phyloP scores from a whole-genome alignment of 108 stramenopile genomes.

The Conticribra guillardii region DNA sequence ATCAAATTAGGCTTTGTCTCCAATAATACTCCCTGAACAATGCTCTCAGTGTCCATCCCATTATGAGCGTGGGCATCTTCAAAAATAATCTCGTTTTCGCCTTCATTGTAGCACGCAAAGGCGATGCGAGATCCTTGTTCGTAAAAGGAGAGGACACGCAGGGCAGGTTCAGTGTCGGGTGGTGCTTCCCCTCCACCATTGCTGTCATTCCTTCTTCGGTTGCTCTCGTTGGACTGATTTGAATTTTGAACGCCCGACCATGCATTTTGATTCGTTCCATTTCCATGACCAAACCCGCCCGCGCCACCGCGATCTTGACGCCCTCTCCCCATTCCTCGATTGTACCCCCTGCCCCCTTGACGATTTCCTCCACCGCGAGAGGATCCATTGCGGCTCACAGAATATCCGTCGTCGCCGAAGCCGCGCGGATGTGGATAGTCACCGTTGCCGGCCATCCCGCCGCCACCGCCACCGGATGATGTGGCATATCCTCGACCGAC shows the following conservation, averaged over 20 bases:
- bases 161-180: slow-evolving; percentile 55
- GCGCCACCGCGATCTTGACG: no score
- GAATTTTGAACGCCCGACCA: not conserved
- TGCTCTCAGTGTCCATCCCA: slow-evolving; percentile 55
- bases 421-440: not conserved
- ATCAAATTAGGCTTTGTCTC: slow-evolving; percentile 68
- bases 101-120: slow-evolving; percentile 82
- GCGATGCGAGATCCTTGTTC: slow-evolving; percentile 68
- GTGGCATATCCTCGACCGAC: not conserved
- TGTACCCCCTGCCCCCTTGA: not conserved
- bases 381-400: not conserved
- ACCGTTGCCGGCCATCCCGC: not conserved
- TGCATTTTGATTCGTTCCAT: no score
- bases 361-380: not conserved
- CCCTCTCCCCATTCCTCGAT: no score
- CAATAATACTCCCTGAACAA: slow-evolving; percentile 60
- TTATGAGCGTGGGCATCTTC: slow-evolving; percentile 52
- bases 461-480: not conserved
- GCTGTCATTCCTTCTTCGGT: not conserved
- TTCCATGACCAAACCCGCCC: no score
- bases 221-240: not conserved
- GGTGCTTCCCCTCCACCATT: slow-evolving; percentile 6
- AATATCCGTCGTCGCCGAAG: not conserved
- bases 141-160: slow-evolving; percentile 65
- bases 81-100: slow-evolving; percentile 70